Base-by-base conservation (phyloP, 768 basidiomycete species). In the Coprinopsis sp. region DNA sequence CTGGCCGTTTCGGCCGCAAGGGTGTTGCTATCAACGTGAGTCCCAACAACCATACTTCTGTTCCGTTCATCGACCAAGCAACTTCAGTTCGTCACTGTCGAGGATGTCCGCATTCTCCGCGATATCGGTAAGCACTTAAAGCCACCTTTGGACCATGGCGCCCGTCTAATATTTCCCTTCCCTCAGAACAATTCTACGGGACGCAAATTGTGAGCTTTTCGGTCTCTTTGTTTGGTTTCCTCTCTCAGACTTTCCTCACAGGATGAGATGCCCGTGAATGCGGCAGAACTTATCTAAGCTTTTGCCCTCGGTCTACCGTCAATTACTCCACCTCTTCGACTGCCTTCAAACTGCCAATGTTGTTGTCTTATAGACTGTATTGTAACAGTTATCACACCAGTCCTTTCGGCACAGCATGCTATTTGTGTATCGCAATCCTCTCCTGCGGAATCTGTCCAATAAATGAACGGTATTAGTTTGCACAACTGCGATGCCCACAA, bases 251-350 rank as follows among this genome's bases (percentile, higher is more conserved):
- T 27, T 40, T 46, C 18, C 43, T 49, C 53, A 56, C 54, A 96
- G 87, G 93, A 96, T 60, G 95, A 98, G 77, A 98, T 98, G 94
- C 94, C 91, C 5, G 88, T 96, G 51, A 96, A 98, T 65, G 94
- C 95, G 49, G 94, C 94, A 37, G 94, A 98, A 66, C 82, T 96
- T 51, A 95, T 97, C 60, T 96, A 78, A 77, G 43, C 46, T 36
- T 19, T 34, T 51, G 25, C 16, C 47, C 36, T 37, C 31, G 50
- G 37, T 33, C 22, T 24, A 23, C 42, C 19, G 33, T 21, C 28
- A 19, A 10, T 25, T 3, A 3, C 19, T 22, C 24, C 38, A 23
- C 24, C 23, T 13, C 45, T 24, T 25, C 12, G 21, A 28, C n/a
- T 39, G 27, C 28, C 27, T 7, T 28, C 27, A 28, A 42, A n/a